Base-by-base conservation (phyloP, 2,329 filamentous ascomycete species). In the Ambrosiella xylebori region DNA sequence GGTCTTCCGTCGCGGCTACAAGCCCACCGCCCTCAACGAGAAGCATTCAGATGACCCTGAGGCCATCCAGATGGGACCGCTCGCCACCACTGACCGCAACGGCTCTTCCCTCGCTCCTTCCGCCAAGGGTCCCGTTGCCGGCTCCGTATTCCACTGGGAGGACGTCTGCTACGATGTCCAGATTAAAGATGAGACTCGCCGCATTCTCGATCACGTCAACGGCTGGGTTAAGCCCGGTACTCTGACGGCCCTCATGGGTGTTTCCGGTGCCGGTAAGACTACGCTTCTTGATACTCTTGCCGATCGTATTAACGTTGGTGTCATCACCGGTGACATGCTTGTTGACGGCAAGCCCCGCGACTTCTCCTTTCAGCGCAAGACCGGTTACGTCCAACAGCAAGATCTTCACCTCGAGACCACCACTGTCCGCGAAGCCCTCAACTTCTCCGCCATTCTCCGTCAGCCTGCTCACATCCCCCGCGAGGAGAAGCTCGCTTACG, bases 161-260 rank as follows among this genome's bases (percentile, higher is more conserved):
- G 77, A 91, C 64, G 84, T 95, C 1, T 89, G 84, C 71, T 95
- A 79, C 65, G 77, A 82, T 61, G 74, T 82, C 68, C 84, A 86
- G 68, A 89, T 94, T 70, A 93, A 93, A 70, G 76, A 75, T 1
- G 79, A 87, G 62, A 71, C 75, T 0, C 79, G 87, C n/a, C 77
- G 84, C 15, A 67, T 95, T 61, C 70, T 95, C 56, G 83, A 95
- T 63, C 73, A 89, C 58, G 85, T 95, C 1, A 81, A 86, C 63
- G 89, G 89, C 5, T 95, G 87, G 86, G 87, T 95, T 59, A 90
- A 90, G 68, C 89, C 89, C 0, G 89, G 89, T 37, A 94, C 86
- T 1, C 71, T 94, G 39, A 95, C 88, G 2, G 88, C 88, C 1
- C 74, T 94, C 5, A 83, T 83, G 79, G 80, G 83, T 45, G 79